Percentiles rank a stretch among this genome's conserved stretches.
Evolutionary conservation across 2,329 filamentous ascomycete genomes (phyloP).

Genomic region (Colletotrichum costaricense): DNA sequence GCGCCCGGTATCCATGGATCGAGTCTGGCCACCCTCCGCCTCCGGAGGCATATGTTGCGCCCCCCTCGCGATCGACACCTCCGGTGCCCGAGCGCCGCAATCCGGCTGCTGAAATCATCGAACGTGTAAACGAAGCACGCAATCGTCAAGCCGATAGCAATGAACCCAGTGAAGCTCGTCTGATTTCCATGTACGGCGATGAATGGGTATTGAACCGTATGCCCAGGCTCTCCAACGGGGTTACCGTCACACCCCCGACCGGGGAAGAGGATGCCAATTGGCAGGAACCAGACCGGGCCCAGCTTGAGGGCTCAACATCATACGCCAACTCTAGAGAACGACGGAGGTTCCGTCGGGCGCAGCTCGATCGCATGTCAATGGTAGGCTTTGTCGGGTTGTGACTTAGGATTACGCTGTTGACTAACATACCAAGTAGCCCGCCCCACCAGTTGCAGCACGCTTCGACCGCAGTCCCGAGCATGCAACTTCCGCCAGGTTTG

Average conservation of each 20-base stretch:
- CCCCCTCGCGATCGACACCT: constrained; percentile 21
- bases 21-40: constrained; percentile 34
- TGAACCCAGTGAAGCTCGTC: background rate
- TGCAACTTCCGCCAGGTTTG: constrained; percentile 3
- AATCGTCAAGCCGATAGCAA: background rate
- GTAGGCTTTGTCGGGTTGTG: background rate
- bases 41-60: constrained; percentile 33
- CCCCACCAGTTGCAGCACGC: constrained; percentile 34
- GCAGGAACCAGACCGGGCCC: constrained; percentile 9
- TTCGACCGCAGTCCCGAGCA: constrained; percentile 37
- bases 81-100: constrained; percentile 4
- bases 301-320: background rate
- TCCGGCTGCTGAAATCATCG: constrained; percentile 7
- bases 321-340: background rate
- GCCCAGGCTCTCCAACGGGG: background rate
- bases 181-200: constrained; percentile 32
- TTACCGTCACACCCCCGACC: constrained; percentile 5
- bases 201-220: constrained; percentile 20
- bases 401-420: background rate
- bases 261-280: constrained; percentile 11
- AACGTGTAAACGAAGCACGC: background rate
- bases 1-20: constrained; percentile 36
- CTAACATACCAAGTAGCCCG: constrained; percentile 23
- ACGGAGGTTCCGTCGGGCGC: constrained; percentile 18
- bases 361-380: constrained; percentile 31